Percentiles rank a stretch among this genome's conserved stretches.
These are phyloP conservation scores for Aspergillaceae sp. DNA, from an alignment of 2,329 filamentous ascomycete genomes.

Conservation along the genomic window DNA sequence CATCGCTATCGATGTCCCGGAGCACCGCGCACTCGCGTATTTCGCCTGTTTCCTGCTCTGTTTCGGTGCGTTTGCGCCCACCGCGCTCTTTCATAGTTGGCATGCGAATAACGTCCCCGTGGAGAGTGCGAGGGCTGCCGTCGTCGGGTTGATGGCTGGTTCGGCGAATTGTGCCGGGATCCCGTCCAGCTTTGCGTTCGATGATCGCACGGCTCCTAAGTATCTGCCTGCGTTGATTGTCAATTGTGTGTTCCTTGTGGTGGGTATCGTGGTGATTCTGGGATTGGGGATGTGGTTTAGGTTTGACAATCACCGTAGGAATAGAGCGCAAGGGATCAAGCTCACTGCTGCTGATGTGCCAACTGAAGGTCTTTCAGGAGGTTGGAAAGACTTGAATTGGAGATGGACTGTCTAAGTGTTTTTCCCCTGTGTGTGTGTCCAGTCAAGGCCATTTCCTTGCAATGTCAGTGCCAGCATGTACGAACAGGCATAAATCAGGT, in stretches of 20 bases:
- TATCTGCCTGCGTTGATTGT: slow-evolving; percentile 7
- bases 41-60: slow-evolving; percentile 8
- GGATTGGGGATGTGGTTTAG: slow-evolving; percentile 6
- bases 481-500: no score
- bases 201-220: slow-evolving; percentile 4
- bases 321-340: slow-evolving; percentile 3
- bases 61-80: slow-evolving; percentile 5
- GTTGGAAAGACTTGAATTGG: slow-evolving; percentile 8
- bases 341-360: slow-evolving; percentile 5
- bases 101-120: slow-evolving; percentile 6
- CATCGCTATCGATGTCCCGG: slow-evolving; percentile 4
- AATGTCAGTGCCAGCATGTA: no score
- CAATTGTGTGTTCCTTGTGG: slow-evolving; percentile 4
- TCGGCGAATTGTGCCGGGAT: slow-evolving; percentile 9
- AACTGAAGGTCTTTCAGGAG: slow-evolving; percentile 3
- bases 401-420: slow-evolving; percentile 4
- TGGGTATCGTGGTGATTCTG: slow-evolving; percentile 4
- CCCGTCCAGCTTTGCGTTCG: slow-evolving; percentile 7
- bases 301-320: slow-evolving; percentile 4
- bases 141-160: slow-evolving; percentile 7
- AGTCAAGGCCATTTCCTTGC: no score
- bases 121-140: slow-evolving; percentile 5
- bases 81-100: slow-evolving; percentile 8
- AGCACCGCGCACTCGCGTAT: slow-evolving; percentile 5
- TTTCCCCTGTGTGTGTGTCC: no score